Evolutionary conservation across 768 basidiomycete species (phyloP).

Genomic region (Suillus paluster): DNA sequence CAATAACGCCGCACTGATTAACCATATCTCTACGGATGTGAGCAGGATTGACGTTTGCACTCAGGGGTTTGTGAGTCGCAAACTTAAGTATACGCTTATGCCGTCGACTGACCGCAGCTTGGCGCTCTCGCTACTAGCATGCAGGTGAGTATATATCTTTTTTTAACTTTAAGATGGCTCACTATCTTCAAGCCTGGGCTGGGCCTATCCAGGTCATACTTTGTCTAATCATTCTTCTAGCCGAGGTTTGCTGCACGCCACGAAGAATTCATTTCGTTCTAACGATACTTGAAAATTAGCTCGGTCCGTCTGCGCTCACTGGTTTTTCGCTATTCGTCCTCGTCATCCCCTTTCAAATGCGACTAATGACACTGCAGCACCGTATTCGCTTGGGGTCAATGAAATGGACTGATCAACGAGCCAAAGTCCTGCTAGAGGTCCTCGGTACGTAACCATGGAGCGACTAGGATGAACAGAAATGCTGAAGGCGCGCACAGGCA

Average conservation of each 20-base stretch:
- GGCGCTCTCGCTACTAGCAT: constrained; percentile 34
- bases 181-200: constrained; percentile 54
- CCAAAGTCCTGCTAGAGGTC: constrained; percentile 68
- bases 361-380: constrained; percentile 64
- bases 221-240: constrained; percentile 62
- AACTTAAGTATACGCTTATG: not conserved
- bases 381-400: constrained; percentile 56
- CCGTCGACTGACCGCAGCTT: not conserved
- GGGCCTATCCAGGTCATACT: constrained; percentile 68
- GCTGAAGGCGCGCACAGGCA: constrained; percentile 36
- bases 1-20: constrained; percentile 63
- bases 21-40: constrained; percentile 70
- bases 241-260: constrained; percentile 45
- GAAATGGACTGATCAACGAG: constrained; percentile 65
- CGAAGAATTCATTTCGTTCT: not conserved
- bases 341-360: constrained; percentile 65
- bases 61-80: constrained; percentile 69
- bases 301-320: constrained; percentile 71
- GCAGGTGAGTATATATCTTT: constrained; percentile 35
- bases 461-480: not conserved
- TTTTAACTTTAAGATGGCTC: not conserved
- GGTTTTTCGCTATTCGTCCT: constrained; percentile 71
- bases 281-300: constrained; percentile 38
- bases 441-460: constrained; percentile 42
- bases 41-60: constrained; percentile 62